A percentile compares a stretch with the other conserved stretches of the same genome.
phyloP scores from a whole-genome alignment of 2,329 filamentous ascomycete genomes.

The Calonectria hawksworthii region DNA sequence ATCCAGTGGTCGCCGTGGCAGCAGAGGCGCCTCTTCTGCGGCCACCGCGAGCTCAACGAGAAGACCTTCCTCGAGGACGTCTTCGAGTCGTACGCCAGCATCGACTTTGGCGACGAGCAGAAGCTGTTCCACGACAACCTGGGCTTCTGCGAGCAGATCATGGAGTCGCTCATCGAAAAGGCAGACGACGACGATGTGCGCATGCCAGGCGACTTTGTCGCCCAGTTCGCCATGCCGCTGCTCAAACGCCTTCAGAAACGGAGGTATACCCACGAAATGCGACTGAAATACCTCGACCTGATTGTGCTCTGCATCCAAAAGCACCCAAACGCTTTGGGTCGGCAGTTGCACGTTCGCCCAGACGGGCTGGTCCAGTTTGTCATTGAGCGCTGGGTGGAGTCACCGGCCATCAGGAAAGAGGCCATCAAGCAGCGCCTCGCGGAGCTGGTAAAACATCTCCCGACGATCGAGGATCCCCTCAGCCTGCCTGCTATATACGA shows the following conservation, averaged over 20 bases:
- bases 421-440: constrained; percentile 11
- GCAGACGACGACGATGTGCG: constrained; percentile 7
- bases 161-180: constrained; percentile 27
- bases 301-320: constrained; percentile 27
- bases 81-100: constrained; percentile 23
- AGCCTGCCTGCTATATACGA: not conserved
- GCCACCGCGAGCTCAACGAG: constrained; percentile 35
- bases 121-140: constrained; percentile 37
- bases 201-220: constrained; percentile 37
- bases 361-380: constrained; percentile 28
- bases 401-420: not conserved
- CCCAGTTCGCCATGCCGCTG: constrained; percentile 36
- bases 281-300: constrained; percentile 34
- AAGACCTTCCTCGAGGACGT: constrained; percentile 32
- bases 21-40: constrained; percentile 30
- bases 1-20: constrained; percentile 34
- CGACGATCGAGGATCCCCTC: not conserved
- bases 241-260: constrained; percentile 38
- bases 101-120: constrained; percentile 10
- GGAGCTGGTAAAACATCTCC: constrained; percentile 24
- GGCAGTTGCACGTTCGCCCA: not conserved
- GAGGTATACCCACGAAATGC: constrained; percentile 21
- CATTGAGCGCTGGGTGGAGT: constrained; percentile 30
- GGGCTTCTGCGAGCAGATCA: constrained; percentile 25
- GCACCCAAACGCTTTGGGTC: constrained; percentile 4